phyloP scores from a whole-genome alignment of 805 yeast species.

The Teunomyces cretensis region DNA sequence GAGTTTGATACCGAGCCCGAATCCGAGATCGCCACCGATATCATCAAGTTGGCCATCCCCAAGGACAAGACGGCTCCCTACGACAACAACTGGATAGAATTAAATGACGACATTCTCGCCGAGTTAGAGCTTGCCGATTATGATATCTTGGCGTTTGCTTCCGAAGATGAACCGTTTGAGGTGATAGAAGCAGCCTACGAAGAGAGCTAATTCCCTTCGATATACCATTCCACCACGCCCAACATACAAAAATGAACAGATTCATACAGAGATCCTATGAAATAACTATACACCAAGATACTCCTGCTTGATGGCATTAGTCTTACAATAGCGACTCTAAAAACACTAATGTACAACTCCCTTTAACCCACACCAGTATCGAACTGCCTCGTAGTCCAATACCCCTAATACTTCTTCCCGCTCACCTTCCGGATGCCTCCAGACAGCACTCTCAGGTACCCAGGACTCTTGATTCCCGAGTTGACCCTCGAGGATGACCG shows the following conservation, averaged over 20 bases:
- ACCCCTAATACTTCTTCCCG: conserved; percentile 12
- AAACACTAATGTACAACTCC: conserved; percentile 2
- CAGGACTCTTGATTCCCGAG: conserved; percentile 15
- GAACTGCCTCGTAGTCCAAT: too few species aligned
- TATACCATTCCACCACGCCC: too few species aligned
- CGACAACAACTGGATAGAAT: conserved; percentile 35
- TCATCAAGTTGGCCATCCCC: conserved; percentile 42
- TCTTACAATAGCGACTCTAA: background rate
- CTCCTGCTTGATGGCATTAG: background rate
- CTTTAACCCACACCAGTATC: too few species aligned
- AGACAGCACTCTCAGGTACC: conserved; percentile 13
- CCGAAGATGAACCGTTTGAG: conserved; percentile 32
- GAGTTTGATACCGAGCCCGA: conserved; percentile 26
- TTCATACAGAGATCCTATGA: conserved; percentile 1
- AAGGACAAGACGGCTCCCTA: conserved; percentile 36
- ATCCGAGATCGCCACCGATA: conserved; percentile 15
- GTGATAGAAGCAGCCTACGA: conserved; percentile 37
- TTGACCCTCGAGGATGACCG: conserved; percentile 21
- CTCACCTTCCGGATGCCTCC: conserved; percentile 25
- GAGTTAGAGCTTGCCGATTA: conserved; percentile 37
- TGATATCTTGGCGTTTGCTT: conserved; percentile 42
- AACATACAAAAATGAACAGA: background rate
- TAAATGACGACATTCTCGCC: conserved; percentile 27
- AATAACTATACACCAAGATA: background rate
- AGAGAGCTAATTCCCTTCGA: too few species aligned